Conservation (phyloP, 2,329 filamentous ascomycete genomes). For the Aureobasidium musti region DNA sequence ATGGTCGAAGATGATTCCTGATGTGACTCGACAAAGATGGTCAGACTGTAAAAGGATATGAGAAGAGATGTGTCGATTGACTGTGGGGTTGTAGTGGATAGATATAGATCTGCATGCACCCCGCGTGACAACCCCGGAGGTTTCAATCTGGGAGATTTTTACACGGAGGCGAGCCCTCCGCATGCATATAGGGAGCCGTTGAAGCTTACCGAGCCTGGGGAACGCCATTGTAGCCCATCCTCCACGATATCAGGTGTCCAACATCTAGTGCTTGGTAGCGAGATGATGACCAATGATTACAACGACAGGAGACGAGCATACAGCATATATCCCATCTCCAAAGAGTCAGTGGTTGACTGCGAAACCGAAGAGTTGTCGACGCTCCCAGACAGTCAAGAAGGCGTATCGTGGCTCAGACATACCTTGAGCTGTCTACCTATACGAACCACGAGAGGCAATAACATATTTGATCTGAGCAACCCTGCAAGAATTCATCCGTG, state of each 20-base stretch:
- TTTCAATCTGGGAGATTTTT: not conserved
- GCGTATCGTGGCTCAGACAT: too few relatives aligned
- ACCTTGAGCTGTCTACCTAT: too few relatives aligned
- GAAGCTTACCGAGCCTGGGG: slow-evolving; percentile 10
- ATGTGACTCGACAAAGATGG: not conserved
- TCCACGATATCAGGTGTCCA: not conserved
- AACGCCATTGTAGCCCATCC: not conserved
- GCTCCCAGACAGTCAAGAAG: not conserved
- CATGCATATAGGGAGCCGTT: not conserved
- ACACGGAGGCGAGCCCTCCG: slow-evolving; percentile 17
- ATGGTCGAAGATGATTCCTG: not conserved
- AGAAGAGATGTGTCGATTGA: not conserved
- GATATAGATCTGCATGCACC: slow-evolving; percentile 27
- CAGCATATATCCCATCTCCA: not conserved
- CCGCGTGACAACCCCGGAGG: not conserved
- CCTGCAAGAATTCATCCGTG: not conserved
- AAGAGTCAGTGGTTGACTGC: too few relatives aligned
- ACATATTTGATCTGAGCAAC: not conserved
- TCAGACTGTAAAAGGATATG: too few relatives aligned
- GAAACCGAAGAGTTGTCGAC: too few relatives aligned
- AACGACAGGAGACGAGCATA: not conserved
- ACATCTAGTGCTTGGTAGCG: not conserved
- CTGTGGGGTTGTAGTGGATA: slow-evolving; percentile 1
- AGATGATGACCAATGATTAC: not conserved
- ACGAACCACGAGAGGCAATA: not conserved